Percentiles rank a stretch among this genome's conserved stretches.
Conservation (phyloP, 306 rosid genomes). For the Luffa aegyptiaca region DNA sequence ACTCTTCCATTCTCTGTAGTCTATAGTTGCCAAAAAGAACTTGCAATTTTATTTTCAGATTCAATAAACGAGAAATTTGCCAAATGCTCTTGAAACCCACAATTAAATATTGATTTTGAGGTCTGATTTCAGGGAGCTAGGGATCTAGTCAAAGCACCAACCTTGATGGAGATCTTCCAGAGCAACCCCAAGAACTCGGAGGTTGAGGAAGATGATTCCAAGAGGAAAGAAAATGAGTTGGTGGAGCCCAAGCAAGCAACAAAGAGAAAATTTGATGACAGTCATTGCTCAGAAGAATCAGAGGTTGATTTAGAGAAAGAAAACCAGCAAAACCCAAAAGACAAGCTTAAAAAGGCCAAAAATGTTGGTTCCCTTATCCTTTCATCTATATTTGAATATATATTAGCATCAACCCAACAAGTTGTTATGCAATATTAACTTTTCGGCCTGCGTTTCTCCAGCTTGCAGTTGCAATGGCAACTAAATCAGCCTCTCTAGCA, state of each 20-base stretch:
- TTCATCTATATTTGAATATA: not conserved
- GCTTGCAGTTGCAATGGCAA: slow-evolving; percentile 90
- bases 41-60: not conserved
- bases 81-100: not conserved
- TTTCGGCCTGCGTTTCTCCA: slow-evolving; percentile 12
- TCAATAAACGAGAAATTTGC: not conserved
- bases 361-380: slow-evolving; percentile 34
- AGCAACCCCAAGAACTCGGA: slow-evolving; percentile 29
- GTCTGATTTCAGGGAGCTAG: slow-evolving; percentile 49
- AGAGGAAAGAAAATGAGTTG: slow-evolving; percentile 19
- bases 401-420: not conserved
- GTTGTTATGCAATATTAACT: not conserved
- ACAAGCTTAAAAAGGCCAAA: slow-evolving; percentile 69
- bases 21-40: not conserved
- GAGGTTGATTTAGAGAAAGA: slow-evolving; percentile 27
- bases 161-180: slow-evolving; percentile 65
- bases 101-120: not conserved
- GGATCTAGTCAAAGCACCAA: slow-evolving; percentile 72
- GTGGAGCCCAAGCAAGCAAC: slow-evolving; percentile 40
- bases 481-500: slow-evolving; percentile 68
- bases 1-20: not conserved
- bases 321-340: slow-evolving; percentile 24
- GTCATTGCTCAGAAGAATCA: slow-evolving; percentile 38
- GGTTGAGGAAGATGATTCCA: slow-evolving; percentile 27
- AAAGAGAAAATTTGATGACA: slow-evolving; percentile 56